Conservation (phyloP, 2,329 filamentous ascomycete species). For the Scytalidium lignicola region DNA sequence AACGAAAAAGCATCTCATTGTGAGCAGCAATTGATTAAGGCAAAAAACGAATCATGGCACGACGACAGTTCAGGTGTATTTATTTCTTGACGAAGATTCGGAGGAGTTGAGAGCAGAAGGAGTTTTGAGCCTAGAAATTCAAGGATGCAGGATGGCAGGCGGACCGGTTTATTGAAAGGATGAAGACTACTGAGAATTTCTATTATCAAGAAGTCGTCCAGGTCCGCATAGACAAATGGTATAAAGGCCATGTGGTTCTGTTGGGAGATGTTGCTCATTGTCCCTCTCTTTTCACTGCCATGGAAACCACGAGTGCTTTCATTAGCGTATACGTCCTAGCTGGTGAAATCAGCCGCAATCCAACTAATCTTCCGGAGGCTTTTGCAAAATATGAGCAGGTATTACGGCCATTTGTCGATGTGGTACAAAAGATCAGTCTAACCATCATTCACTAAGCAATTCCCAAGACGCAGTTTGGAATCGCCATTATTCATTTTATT, state of each 20-base stretch:
- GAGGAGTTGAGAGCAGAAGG: constrained; percentile 33
- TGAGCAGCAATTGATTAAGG: no score
- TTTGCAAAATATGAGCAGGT: constrained; percentile 38
- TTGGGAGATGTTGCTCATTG: constrained; percentile 51
- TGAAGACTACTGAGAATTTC: constrained; percentile 38
- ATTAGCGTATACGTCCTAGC: constrained; percentile 50
- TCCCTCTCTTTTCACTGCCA: constrained; percentile 42
- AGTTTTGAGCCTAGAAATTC: constrained; percentile 33
- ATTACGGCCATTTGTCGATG: constrained; percentile 39
- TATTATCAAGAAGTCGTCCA: constrained; percentile 39
- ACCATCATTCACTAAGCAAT: not conserved
- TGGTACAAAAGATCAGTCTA: constrained; percentile 31
- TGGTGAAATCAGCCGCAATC: constrained; percentile 37
- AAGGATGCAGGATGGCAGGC: constrained; percentile 40
- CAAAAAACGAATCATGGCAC: no score
- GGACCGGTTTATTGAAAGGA: constrained; percentile 34
- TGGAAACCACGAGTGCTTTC: constrained; percentile 44
- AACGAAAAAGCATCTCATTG: no score
- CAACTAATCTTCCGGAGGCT: constrained; percentile 28
- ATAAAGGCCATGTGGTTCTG: constrained; percentile 41
- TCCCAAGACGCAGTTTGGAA: not conserved
- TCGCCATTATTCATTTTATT: not conserved
- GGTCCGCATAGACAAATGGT: constrained; percentile 39
- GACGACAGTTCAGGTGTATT: constrained; percentile 38
- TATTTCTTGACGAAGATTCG: constrained; percentile 24